These are phyloP conservation scores for Rhizopus stolonifer DNA, from an alignment of 371 early-diverging fungal genomes.

Conservation along the genomic window DNA sequence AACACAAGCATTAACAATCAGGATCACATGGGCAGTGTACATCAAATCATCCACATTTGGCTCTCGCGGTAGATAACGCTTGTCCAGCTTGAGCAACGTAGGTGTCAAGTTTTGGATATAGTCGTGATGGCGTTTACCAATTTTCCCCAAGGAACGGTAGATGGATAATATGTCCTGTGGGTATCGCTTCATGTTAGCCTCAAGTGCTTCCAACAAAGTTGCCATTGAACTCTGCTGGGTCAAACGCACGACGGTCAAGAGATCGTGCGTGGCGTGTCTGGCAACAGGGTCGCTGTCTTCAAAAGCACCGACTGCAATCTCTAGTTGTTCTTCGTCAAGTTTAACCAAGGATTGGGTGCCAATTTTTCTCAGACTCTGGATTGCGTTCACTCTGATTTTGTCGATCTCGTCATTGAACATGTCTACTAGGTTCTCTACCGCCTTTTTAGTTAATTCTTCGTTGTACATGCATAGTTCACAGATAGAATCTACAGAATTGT, in stretches of 20 bases:
- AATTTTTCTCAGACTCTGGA: conserved; percentile 72
- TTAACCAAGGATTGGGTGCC: conserved; percentile 55
- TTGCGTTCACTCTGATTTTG: conserved; percentile 77
- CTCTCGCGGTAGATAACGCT: conserved; percentile 68
- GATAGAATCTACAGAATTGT: conserved; percentile 68
- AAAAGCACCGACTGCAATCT: conserved; percentile 71
- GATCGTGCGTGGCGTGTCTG: conserved; percentile 67
- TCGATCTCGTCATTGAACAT: conserved; percentile 94
- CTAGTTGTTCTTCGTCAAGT: conserved; percentile 77
- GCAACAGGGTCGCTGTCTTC: conserved; percentile 71
- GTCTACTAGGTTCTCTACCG: conserved; percentile 82
- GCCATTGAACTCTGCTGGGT: conserved; percentile 32
- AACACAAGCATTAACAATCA: conserved; percentile 69
- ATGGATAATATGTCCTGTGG: conserved; percentile 70
- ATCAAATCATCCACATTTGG: conserved; percentile 61
- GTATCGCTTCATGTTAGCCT: conserved; percentile 60
- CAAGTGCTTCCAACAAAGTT: conserved; percentile 54
- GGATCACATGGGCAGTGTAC: conserved; percentile 67
- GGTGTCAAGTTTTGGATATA: conserved; percentile 56
- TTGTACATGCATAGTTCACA: conserved; percentile 68
- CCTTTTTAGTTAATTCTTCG: conserved; percentile 61
- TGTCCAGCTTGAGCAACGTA: conserved; percentile 61
- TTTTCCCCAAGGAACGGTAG: conserved; percentile 57
- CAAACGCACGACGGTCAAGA: conserved; percentile 55
- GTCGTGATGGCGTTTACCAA: conserved; percentile 64